Percentiles rank a stretch among this genome's conserved stretches.
phyloP scores from a whole-genome alignment of 768 basidiomycete genomes.

The Hypsizygus marmoreus region DNA sequence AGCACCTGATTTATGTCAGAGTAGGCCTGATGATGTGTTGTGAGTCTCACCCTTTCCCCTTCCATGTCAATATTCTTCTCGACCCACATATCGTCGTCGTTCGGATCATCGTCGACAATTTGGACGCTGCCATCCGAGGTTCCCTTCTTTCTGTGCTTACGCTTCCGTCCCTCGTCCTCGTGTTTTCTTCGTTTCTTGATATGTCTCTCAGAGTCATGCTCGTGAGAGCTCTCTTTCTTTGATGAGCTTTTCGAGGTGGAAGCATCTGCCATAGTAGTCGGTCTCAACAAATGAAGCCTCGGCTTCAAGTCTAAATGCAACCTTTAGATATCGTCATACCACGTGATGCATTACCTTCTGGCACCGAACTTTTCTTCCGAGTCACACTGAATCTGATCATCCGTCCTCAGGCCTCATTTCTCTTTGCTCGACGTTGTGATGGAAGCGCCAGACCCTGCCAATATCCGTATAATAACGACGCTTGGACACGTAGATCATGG shows the following conservation, averaged over 20 bases:
- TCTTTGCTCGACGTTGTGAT: slow-evolving; percentile 15
- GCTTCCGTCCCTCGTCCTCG: slow-evolving; percentile 39
- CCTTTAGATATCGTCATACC: slow-evolving; percentile 17
- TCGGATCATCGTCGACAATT: slow-evolving; percentile 71
- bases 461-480: slow-evolving; percentile 80
- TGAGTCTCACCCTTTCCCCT: slow-evolving; percentile 63
- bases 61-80: slow-evolving; percentile 86
- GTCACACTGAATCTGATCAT: neutral
- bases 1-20: slow-evolving; percentile 46
- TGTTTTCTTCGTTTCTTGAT: slow-evolving; percentile 59
- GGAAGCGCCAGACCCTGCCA: slow-evolving; percentile 41
- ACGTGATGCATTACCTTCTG: slow-evolving; percentile 18
- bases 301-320: neutral
- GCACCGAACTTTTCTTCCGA: slow-evolving; percentile 9
- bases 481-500: slow-evolving; percentile 95
- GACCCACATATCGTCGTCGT: slow-evolving; percentile 80
- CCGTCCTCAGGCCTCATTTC: slow-evolving; percentile 1
- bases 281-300: neutral
- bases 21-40: slow-evolving; percentile 5
- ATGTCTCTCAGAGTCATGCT: slow-evolving; percentile 45
- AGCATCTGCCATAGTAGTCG: slow-evolving; percentile 14
- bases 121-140: slow-evolving; percentile 44
- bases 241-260: slow-evolving; percentile 23
- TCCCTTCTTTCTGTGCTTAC: slow-evolving; percentile 47
- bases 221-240: slow-evolving; percentile 33